Evolutionary conservation across 495 filamentous ascomycete species (phyloP), one percentile per base, ranked within the genome.

Genomic region (Penicillium diatomitis): DNA sequence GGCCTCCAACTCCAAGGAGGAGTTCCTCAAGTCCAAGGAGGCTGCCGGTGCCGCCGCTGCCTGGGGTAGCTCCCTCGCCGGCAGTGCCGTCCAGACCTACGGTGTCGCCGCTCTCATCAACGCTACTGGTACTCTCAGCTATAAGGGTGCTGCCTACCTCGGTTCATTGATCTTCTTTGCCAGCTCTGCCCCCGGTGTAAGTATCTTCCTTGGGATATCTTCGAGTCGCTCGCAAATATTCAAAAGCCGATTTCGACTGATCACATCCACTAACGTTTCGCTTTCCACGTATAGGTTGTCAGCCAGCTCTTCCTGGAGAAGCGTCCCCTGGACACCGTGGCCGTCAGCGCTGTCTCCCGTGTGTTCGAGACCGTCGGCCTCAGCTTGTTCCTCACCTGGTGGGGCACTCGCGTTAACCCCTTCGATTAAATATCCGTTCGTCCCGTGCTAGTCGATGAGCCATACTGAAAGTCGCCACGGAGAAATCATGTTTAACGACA

Each of bases 71-170:
- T 92, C 90, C 28, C 74, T 97, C 40, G 78, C 86, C 61, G 92
- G 92, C 58, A 91, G 88, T 38, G 87, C 86, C 40, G 67, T 94
- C 41, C 92, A 98, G 74, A 81, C 90, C 38, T 98, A 98, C 62
- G 92, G 91, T 55, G 84, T 98, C 46, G 92, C 87, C 54, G 92
- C 92, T 41, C 75, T 98, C 55, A 88, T 98, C 73, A 96, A 96
- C 67, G 87, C 89, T 49, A 95, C 91, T 30, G 89, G 90, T 51
- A 95, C 90, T 37, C 74, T 98, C 46, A 87, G 77, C 71, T 96
- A 97, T 73, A 96, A 95, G 78, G 92, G 92, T 58, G 92, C 92
- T 51, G 88, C 92, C 11, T 98, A 96, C 71, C 72, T 98, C 34
- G 92, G 92, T 46, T 77, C 76, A 35, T 77, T 98, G 59, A 83